These are phyloP conservation scores for Pulveroboletus frians DNA, from an alignment of 768 basidiomycete species.

Conservation along the genomic window DNA sequence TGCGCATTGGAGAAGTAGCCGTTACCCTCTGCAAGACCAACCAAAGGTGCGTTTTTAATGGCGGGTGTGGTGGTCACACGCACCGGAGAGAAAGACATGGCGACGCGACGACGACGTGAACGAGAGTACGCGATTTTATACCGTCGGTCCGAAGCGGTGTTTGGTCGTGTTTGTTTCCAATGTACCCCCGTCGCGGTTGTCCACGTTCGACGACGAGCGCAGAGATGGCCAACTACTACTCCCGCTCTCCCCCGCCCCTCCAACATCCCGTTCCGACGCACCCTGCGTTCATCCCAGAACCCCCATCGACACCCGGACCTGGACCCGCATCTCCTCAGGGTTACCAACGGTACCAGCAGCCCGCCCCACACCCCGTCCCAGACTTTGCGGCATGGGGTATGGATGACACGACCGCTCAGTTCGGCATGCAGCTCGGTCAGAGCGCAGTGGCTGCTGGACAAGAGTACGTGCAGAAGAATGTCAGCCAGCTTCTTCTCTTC, in stretches of 20 bases:
- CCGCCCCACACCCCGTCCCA: conserved; percentile 33
- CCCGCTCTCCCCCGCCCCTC: conserved; percentile 68
- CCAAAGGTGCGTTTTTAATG: conserved; percentile 80
- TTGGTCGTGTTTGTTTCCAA: conserved; percentile 18
- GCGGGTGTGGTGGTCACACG: conserved; percentile 64
- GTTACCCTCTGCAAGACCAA: conserved; percentile 82
- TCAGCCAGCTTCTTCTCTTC: conserved; percentile 34
- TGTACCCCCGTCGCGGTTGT: neutral
- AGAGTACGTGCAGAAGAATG: conserved; percentile 93
- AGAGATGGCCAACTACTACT: conserved; percentile 37
- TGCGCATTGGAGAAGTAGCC: conserved; percentile 78
- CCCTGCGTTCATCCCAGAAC: conserved; percentile 80
- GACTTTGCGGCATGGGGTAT: conserved; percentile 75
- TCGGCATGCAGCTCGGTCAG: conserved; percentile 93
- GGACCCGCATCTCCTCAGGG: conserved; percentile 61
- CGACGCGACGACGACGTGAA: too few species aligned
- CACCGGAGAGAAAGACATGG: conserved; percentile 46
- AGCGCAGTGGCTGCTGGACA: conserved; percentile 91
- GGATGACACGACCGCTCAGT: conserved; percentile 89
- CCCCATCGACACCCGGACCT: conserved; percentile 66
- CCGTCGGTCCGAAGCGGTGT: conserved; percentile 5
- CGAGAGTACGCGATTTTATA: too few species aligned
- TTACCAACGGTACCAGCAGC: conserved; percentile 35
- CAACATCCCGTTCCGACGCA: conserved; percentile 88
- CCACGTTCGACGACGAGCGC: neutral